Conservation (phyloP, 148 eudicot genomes). For the Selenicereus undatus region DNA sequence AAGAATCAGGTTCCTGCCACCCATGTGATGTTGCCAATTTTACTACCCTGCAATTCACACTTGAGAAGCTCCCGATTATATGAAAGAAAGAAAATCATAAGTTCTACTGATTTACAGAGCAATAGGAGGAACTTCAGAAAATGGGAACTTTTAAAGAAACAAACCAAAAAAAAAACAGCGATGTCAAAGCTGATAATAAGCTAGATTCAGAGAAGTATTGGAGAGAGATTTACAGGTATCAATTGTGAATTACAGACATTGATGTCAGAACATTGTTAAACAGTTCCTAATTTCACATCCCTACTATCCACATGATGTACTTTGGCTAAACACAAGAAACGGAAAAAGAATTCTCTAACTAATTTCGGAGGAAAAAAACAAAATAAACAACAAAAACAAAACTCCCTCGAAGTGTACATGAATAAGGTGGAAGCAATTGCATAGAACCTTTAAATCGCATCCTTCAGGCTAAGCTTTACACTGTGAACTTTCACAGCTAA, state of each 20-base stretch:
- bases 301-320: conserved; percentile 28
- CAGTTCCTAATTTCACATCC: conserved; percentile 2
- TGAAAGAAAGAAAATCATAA: neutral
- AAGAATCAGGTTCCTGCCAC: neutral
- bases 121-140: neutral
- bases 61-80: neutral
- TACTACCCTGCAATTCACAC: neutral
- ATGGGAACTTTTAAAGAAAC: neutral
- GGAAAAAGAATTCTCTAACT: neutral
- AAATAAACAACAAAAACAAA: neutral
- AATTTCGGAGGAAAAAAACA: neutral
- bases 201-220: conserved; percentile 3
- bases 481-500: conserved; percentile 53
- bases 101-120: neutral
- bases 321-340: neutral
- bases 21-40: neutral
- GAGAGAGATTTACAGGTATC: conserved; percentile 11
- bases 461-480: conserved; percentile 60
- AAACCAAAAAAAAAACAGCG: neutral
- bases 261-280: conserved; percentile 11
- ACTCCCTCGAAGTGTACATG: conserved; percentile 8
- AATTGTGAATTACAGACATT: conserved; percentile 20
- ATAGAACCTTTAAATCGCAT: conserved; percentile 23
- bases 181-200: neutral
- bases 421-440: neutral